These are phyloP conservation scores for Cudoniella acicularis DNA, from an alignment of 495 filamentous ascomycete species.

Conservation along the genomic window DNA sequence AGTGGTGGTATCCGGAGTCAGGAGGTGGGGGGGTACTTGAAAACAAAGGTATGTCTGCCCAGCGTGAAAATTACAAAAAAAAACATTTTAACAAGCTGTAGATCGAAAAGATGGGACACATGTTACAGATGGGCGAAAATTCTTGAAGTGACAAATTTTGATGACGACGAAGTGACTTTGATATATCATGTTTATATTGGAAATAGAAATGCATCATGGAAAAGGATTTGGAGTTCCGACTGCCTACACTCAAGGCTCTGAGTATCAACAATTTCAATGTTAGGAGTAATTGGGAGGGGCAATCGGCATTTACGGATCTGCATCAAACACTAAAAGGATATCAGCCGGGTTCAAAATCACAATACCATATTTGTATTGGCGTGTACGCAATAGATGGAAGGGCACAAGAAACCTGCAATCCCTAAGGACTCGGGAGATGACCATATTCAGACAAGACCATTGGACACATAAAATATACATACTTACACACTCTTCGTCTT, in stretches of 20 bases:
- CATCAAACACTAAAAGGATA: not conserved
- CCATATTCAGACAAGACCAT: not conserved
- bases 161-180: not conserved
- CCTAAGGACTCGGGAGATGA: not conserved
- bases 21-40: conserved; percentile 90
- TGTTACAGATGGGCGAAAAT: conserved; percentile 14
- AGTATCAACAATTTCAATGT: not conserved
- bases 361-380: not conserved
- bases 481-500: not conserved
- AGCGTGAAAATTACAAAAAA: not conserved
- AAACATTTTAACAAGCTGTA: conserved; percentile 4
- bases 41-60: conserved; percentile 71
- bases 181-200: not conserved
- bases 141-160: not conserved
- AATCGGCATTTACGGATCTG: not conserved
- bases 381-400: too few relatives aligned
- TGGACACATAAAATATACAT: not conserved
- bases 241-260: not conserved
- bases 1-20: conserved; percentile 77
- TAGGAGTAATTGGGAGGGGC: not conserved
- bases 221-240: not conserved
- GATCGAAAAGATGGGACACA: conserved; percentile 11
- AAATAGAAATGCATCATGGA: too few relatives aligned
- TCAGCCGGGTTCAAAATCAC: not conserved
- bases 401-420: too few relatives aligned